These are phyloP conservation scores for Biancaea sappan DNA, from an alignment of 306 rosid species.

Conservation along the genomic window DNA sequence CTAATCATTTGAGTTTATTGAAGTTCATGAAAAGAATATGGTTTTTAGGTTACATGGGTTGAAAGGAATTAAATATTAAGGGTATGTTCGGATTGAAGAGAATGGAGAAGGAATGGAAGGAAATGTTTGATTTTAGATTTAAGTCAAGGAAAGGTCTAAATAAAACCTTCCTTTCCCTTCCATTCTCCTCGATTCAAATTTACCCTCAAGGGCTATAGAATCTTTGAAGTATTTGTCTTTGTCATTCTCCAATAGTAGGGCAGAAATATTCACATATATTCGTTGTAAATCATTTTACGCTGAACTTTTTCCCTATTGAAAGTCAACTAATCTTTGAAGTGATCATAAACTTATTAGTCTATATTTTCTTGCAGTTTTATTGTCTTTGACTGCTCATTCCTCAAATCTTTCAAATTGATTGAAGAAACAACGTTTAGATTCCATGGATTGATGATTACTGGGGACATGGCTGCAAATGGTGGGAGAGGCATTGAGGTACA, in stretches of 20 bases:
- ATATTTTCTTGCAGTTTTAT: conserved; percentile 9
- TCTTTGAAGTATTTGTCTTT: neutral
- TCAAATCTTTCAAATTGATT: conserved; percentile 19
- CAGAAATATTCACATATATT: neutral
- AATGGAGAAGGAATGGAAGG: neutral
- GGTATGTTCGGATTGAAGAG: neutral
- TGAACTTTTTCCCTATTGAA: neutral
- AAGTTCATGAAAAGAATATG: neutral
- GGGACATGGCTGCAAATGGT: conserved; percentile 47
- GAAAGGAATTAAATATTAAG: neutral
- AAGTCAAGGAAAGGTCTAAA: neutral
- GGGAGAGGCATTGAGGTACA: conserved; percentile 38
- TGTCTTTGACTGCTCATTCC: neutral
- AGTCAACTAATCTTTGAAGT: neutral
- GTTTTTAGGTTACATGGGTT: neutral
- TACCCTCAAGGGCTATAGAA: neutral
- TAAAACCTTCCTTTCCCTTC: neutral
- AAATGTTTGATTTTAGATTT: neutral
- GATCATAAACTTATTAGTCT: conserved; percentile 1
- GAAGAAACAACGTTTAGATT: conserved; percentile 36
- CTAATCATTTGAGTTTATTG: neutral
- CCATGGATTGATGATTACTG: conserved; percentile 14
- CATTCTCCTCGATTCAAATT: neutral
- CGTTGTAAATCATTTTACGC: neutral
- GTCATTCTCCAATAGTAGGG: neutral